A percentile compares a stretch with the other conserved stretches of the same genome.
These are phyloP conservation scores for Fusarium tjaetaba DNA, from an alignment of 2,329 filamentous ascomycete genomes.

Conservation along the genomic window DNA sequence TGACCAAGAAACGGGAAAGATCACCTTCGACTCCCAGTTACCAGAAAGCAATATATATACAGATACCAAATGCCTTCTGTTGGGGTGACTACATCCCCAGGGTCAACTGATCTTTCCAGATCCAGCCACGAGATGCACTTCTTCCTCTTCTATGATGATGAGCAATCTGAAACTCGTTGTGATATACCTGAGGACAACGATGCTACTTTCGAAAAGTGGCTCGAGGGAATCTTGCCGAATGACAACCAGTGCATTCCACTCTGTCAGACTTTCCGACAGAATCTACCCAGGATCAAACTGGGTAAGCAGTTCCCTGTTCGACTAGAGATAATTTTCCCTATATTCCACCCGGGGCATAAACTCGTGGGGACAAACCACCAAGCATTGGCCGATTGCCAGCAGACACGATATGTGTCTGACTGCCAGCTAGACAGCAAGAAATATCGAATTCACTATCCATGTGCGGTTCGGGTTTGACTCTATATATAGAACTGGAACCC, in stretches of 20 bases:
- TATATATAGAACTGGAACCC: background rate
- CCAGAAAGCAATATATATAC: background rate
- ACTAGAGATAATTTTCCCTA: accelerated
- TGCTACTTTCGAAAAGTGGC: background rate
- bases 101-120: background rate
- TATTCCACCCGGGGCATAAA: background rate
- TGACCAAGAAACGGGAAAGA: background rate
- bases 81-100: background rate
- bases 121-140: background rate
- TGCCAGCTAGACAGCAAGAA: background rate
- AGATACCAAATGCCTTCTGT: background rate
- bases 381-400: background rate
- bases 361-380: background rate
- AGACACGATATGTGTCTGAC: background rate
- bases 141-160: background rate
- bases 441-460: background rate
- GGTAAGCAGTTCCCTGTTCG: background rate
- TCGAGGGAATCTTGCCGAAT: background rate
- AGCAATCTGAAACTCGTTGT: background rate
- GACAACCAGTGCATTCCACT: background rate
- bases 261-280: background rate
- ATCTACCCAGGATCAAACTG: background rate
- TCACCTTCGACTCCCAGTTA: accelerated
- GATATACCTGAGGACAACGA: background rate
- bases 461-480: accelerated